Percentiles rank a stretch among this genome's conserved stretches.
Conservation (phyloP, 176 grass and related monocot species). For the Melocanna baccifera region DNA sequence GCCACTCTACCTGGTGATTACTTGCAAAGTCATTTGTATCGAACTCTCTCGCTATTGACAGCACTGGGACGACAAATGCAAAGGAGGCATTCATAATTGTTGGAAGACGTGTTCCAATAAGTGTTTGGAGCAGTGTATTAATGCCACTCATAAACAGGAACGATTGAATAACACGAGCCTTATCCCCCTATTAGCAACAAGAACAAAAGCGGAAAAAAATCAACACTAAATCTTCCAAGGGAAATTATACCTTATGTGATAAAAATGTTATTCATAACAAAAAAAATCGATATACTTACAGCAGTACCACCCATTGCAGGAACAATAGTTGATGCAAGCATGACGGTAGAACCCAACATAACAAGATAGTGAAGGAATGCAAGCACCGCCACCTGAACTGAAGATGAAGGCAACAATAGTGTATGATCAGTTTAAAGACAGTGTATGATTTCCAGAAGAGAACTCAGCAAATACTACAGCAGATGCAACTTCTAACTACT, state of each 20-base stretch:
- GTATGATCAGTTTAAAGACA: not conserved
- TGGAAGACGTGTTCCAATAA: conserved; percentile 79
- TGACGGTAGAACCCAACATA: conserved; percentile 88
- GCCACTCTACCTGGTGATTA: conserved; percentile 60
- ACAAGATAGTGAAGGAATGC: conserved; percentile 94
- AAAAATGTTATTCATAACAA: not conserved
- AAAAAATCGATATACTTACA: conserved; percentile 44
- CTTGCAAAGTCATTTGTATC: conserved; percentile 11
- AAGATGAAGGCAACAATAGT: conserved; percentile 25
- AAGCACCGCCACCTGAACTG: conserved; percentile 75
- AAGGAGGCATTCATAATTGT: conserved; percentile 92
- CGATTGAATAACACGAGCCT: conserved; percentile 85
- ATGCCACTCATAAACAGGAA: conserved; percentile 94
- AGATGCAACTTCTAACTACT: not conserved
- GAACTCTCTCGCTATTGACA: conserved; percentile 75
- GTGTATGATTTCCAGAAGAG: not conserved
- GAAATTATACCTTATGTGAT: conserved; percentile 14
- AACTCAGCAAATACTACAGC: conserved; percentile 10
- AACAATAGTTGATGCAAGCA: conserved; percentile 74
- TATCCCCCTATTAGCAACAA: conserved; percentile 66
- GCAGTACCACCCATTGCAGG: conserved; percentile 83
- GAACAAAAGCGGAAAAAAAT: not conserved
- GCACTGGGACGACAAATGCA: conserved; percentile 76
- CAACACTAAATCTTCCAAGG: conserved; percentile 18
- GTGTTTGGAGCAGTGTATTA: conserved; percentile 90